Evolutionary conservation across 306 rosid genomes (phyloP).

Genomic region (Biancaea sappan): DNA sequence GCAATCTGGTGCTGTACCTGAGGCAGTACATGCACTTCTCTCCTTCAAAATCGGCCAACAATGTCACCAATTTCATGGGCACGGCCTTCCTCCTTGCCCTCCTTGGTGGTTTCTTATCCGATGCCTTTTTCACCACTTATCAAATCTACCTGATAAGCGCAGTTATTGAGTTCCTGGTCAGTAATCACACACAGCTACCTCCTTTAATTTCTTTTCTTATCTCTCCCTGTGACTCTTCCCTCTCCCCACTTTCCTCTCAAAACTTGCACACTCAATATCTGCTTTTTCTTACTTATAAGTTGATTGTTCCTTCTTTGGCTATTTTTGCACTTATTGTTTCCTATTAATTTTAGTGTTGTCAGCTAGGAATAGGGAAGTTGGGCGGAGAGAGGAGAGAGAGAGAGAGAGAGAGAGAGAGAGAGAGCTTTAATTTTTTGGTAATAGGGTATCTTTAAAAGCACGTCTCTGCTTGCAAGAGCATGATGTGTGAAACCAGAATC

Average conservation of each 20-base stretch:
- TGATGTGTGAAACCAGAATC: conserved; percentile 29
- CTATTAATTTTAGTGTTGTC: background rate
- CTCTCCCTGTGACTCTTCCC: conserved; percentile 22
- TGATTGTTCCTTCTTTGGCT: background rate
- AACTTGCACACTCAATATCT: background rate
- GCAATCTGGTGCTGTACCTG: conserved; percentile 83
- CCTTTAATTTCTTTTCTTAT: background rate
- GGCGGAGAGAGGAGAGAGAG: background rate
- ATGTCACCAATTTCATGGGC: conserved; percentile 97
- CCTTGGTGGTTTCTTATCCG: conserved; percentile 92
- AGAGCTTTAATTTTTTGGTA: conserved; percentile 12
- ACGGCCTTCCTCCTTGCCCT: conserved; percentile 92
- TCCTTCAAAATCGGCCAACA: conserved; percentile 78
- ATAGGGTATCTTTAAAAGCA: conserved; percentile 36
- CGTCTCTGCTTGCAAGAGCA: conserved; percentile 42
- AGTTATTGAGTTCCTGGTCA: conserved; percentile 79
- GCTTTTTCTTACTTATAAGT: background rate
- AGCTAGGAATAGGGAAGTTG: too few species aligned
- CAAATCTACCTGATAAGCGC: conserved; percentile 79
- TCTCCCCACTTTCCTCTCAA: background rate
- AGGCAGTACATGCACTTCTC: conserved; percentile 70
- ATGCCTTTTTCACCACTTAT: conserved; percentile 85
- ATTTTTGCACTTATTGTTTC: background rate
- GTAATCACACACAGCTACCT: background rate
- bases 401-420: background rate